Evolutionary conservation across 2,329 filamentous ascomycete species (phyloP), one percentile per base, ranked within the genome.

Genomic region (Ascochyta pisi): DNA sequence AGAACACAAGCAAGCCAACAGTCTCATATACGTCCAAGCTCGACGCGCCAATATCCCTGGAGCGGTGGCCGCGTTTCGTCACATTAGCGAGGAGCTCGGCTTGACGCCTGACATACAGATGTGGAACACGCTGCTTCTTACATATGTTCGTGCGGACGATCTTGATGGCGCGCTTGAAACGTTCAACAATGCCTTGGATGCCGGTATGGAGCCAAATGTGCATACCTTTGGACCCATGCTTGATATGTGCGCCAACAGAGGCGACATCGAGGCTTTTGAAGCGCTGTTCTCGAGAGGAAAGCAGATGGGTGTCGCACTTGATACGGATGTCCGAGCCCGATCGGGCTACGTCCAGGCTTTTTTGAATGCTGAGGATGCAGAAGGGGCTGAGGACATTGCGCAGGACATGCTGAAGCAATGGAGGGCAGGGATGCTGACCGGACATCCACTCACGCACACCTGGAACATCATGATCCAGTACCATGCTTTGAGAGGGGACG

Each of bases 381-480:
- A 76, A 22, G 66, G 68, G 39, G 80, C 80, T 6, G 69, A 78
- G 50, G 62, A 64, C 10, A 79, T 85, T 63, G 88, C 89, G 3
- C 82, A 87, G 70, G 77, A 77, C 35, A 78, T 91, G 44, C 85
- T 87, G 29, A 70, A 83, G 44, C 82, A 62, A 40, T 67, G 68
- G 57, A 58, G 60, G 49, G 49, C 60, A 26, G 72, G 70, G 19
- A 62, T 56, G 4, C 71, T 86, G 0, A 70, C 80, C 16, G 82
- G 85, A 1, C 37, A 67, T 26, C 78, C 82, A 1, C 78, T 83
- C 22, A 87, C 87, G 2, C 79, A 82, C 29, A 85, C 92, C 68
- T 97, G 91, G 90, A 96, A 97, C 69, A 82, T 86, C 49, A 77
- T 97, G 29, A 78, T 97, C 4, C 81, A 83, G 52, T 85, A 89